A percentile compares a stretch with the other conserved stretches of the same genome.
Evolutionary conservation across 2,329 filamentous ascomycete genomes (phyloP).

Genomic region (Alternaria rosae): DNA sequence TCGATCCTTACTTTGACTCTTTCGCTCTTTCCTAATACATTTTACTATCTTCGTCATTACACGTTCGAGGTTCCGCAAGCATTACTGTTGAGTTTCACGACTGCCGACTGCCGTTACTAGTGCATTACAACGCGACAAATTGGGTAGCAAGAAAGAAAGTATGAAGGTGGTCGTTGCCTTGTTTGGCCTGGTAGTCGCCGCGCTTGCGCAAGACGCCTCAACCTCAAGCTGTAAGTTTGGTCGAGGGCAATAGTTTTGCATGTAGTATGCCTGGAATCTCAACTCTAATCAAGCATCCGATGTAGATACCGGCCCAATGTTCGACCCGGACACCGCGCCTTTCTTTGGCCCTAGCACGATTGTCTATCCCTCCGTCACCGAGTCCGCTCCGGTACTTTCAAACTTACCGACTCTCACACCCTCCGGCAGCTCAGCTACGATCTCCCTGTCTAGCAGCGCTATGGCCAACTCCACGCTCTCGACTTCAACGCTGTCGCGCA

Average conservation of each 20-base stretch:
- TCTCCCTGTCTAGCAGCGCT: constrained; percentile 4
- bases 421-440: constrained; percentile 8
- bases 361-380: constrained; percentile 23
- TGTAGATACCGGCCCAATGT: constrained; percentile 27
- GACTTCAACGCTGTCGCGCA: not conserved
- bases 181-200: constrained; percentile 4
- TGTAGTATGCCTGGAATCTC: not conserved
- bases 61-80: not conserved
- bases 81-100: not conserved
- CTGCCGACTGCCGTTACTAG: constrained; percentile 1
- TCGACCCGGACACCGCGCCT: constrained; percentile 26
- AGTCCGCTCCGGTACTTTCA: constrained; percentile 11
- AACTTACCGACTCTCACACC: constrained; percentile 12
- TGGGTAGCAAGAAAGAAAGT: constrained; percentile 1
- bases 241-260: not conserved
- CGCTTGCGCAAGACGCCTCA: constrained; percentile 9
- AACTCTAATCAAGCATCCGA: not conserved
- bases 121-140: not conserved
- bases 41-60: not conserved
- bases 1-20: constrained; percentile 4
- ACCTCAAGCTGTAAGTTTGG: constrained; percentile 9
- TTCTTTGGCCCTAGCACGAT: constrained; percentile 27
- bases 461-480: constrained; percentile 12
- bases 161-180: constrained; percentile 8
- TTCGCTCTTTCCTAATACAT: not conserved